These are phyloP conservation scores for Corylus avellana DNA, from an alignment of 306 rosid species.

Conservation along the genomic window DNA sequence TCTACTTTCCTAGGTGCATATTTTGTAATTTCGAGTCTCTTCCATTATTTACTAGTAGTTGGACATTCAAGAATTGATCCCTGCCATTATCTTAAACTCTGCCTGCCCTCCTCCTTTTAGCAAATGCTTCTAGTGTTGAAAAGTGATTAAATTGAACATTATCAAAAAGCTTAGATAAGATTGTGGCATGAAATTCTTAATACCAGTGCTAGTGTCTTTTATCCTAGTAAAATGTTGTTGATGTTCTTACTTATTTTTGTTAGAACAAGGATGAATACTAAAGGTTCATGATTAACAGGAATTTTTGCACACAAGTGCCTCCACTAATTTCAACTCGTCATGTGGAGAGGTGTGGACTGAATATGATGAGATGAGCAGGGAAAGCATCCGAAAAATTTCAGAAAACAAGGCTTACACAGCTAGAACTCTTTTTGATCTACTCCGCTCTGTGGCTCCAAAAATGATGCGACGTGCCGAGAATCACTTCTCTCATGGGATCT, in stretches of 20 bases:
- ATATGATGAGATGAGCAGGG: conserved; percentile 55
- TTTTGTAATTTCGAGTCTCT: not conserved
- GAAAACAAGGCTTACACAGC: conserved; percentile 51
- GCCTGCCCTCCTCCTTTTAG: not conserved
- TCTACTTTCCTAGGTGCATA: not conserved
- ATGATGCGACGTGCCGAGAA: conserved; percentile 63
- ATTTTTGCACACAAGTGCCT: conserved; percentile 22
- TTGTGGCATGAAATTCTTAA: not conserved
- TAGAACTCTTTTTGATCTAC: conserved; percentile 48
- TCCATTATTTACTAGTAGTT: not conserved
- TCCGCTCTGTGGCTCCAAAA: conserved; percentile 56
- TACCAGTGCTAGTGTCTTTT: no score
- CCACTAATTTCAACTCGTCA: conserved; percentile 37
- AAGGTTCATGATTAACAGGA: conserved; percentile 39
- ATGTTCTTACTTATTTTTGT: not conserved
- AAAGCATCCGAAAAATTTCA: conserved; percentile 34
- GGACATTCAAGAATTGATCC: not conserved
- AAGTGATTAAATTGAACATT: not conserved
- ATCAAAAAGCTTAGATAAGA: not conserved
- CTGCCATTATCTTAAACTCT: not conserved
- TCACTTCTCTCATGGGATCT: conserved; percentile 85
- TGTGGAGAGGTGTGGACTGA: conserved; percentile 54
- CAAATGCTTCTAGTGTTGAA: not conserved
- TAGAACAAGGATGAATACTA: conserved; percentile 10
- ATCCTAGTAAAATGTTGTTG: not conserved